Evolutionary conservation across 441 rosid genomes (phyloP).

Genomic region (Cnidoscolus chayamansa): DNA sequence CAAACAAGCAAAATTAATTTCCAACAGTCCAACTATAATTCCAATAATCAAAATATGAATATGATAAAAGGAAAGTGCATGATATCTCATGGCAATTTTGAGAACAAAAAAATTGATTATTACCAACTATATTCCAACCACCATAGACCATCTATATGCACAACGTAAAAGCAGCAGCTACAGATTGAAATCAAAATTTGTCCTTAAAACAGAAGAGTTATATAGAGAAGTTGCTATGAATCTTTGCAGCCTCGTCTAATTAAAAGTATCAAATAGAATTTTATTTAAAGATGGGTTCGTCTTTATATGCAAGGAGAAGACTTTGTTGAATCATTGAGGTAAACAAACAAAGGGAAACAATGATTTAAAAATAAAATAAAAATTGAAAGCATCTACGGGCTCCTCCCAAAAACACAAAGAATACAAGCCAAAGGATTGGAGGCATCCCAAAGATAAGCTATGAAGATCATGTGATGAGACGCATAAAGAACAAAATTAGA

Average conservation of each 20-base stretch:
- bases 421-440: slow-evolving; percentile 24
- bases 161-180: neutral
- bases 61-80: neutral
- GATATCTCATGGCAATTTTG: neutral
- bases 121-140: neutral
- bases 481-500: slow-evolving; percentile 10
- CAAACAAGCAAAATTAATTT: neutral
- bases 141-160: neutral
- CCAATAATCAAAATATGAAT: slow-evolving; percentile 4
- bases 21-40: neutral
- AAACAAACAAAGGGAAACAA: slow-evolving; percentile 12
- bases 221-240: neutral
- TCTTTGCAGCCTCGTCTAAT: neutral
- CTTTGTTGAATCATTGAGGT: slow-evolving; percentile 20
- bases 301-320: slow-evolving; percentile 8
- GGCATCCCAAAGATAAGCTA: slow-evolving; percentile 24
- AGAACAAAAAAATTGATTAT: neutral
- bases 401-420: slow-evolving; percentile 35
- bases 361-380: neutral
- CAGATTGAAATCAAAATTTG: neutral
- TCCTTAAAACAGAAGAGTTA: neutral
- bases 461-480: slow-evolving; percentile 6
- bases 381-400: slow-evolving; percentile 26
- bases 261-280: neutral
- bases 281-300: neutral